These are phyloP conservation scores for Sporothrix mexicana DNA, from an alignment of 2,329 filamentous ascomycete species.

Conservation along the genomic window DNA sequence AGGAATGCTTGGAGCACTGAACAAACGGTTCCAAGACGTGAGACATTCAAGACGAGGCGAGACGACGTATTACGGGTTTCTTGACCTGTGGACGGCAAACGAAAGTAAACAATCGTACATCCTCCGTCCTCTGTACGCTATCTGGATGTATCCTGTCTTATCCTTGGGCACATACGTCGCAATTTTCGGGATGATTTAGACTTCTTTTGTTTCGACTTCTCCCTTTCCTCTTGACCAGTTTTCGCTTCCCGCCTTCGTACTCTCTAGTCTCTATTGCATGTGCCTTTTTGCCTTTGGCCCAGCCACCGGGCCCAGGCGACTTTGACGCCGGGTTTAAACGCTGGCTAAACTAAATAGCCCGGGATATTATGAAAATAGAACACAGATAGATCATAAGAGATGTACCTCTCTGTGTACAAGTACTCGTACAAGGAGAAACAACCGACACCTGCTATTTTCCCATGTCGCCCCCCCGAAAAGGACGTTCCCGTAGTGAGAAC, in stretches of 20 bases:
- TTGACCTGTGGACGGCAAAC: neutral
- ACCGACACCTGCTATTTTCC: neutral
- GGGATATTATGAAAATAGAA: slow-evolving; percentile 10
- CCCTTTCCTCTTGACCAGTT: neutral
- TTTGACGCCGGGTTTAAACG: slow-evolving; percentile 27
- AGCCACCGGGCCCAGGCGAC: slow-evolving; percentile 30
- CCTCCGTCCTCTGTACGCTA: no score
- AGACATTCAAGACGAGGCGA: neutral
- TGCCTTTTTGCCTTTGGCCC: slow-evolving; percentile 20
- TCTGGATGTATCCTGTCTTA: neutral
- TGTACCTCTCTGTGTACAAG: neutral
- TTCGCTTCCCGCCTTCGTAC: neutral
- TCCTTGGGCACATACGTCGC: neutral
- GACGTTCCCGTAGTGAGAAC: slow-evolving; percentile 21
- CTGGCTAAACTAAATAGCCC: slow-evolving; percentile 27
- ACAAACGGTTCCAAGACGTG: neutral
- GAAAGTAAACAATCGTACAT: neutral
- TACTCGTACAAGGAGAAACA: neutral
- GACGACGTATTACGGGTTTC: no score
- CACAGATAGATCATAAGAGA: neutral
- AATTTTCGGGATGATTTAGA: neutral
- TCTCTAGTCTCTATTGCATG: neutral
- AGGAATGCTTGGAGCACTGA: neutral
- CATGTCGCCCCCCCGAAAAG: slow-evolving; percentile 10
- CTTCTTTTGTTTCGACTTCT: neutral